These are phyloP conservation scores for Diaporthe citri DNA, from an alignment of 2,329 filamentous ascomycete genomes.

Conservation along the genomic window DNA sequence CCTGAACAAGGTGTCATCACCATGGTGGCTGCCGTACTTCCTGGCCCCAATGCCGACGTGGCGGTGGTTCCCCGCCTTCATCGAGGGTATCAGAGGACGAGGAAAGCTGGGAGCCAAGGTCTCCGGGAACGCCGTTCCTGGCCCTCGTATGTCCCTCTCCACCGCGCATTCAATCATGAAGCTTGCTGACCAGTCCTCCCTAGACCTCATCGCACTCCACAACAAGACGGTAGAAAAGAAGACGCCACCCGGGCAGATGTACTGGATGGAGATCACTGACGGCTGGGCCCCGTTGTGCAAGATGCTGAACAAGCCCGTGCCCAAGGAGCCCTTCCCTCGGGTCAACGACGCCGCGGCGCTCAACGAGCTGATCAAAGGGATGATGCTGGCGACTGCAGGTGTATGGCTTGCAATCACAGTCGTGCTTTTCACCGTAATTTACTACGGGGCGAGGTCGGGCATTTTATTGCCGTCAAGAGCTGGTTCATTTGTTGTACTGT, in stretches of 20 bases:
- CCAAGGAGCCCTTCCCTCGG: conserved; percentile 13
- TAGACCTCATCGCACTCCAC: conserved; percentile 10
- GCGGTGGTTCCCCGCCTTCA: conserved; percentile 13
- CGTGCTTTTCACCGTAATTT: background rate
- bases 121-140: conserved; percentile 13
- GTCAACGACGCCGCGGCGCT: conserved; percentile 28
- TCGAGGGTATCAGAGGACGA: background rate
- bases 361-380: background rate
- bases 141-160: background rate
- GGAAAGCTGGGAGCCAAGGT: conserved; percentile 14
- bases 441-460: background rate
- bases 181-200: background rate
- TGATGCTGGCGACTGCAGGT: background rate
- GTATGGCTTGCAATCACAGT: background rate
- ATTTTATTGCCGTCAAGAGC: background rate
- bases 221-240: conserved; percentile 10
- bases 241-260: background rate
- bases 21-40: conserved; percentile 7
- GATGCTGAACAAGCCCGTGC: conserved; percentile 34
- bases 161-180: fast-evolving
- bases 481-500: background rate
- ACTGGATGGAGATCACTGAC: conserved; percentile 30
- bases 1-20: conserved; percentile 20
- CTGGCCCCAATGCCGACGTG: conserved; percentile 8
- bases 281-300: conserved; percentile 36